Conservation (phyloP, 164 flowering plant genomes). For the Aristolochia californica region DNA sequence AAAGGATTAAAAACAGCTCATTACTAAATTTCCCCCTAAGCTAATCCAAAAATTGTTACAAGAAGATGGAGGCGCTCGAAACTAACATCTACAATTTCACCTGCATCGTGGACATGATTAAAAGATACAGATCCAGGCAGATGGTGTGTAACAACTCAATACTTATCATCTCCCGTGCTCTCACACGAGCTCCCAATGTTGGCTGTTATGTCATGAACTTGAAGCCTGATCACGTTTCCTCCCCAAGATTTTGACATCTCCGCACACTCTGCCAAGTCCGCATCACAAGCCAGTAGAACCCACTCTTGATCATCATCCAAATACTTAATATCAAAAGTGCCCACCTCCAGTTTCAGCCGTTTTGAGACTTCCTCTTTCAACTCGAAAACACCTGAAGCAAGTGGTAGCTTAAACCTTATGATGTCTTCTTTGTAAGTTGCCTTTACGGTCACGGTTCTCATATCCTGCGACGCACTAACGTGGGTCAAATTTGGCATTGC, state of each 20-base stretch:
- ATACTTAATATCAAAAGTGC: constrained; percentile 77
- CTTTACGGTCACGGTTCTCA: constrained; percentile 53
- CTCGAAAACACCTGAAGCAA: constrained; percentile 40
- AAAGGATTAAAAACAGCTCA: neutral
- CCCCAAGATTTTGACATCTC: constrained; percentile 57
- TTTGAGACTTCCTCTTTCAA: constrained; percentile 80
- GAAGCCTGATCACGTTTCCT: constrained; percentile 47
- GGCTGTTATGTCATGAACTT: constrained; percentile 44
- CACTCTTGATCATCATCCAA: constrained; percentile 84
- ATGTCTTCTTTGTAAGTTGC: constrained; percentile 74
- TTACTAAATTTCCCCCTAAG: constrained; percentile 5
- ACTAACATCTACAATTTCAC: constrained; percentile 17
- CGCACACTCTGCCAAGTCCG: constrained; percentile 77
- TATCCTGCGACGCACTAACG: constrained; percentile 28
- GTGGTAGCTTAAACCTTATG: constrained; percentile 54
- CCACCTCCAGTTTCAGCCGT: constrained; percentile 72
- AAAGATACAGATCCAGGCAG: neutral
- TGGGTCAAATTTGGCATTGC: constrained; percentile 10
- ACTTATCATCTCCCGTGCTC: constrained; percentile 49
- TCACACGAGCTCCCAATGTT: constrained; percentile 88
- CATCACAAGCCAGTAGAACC: constrained; percentile 76
- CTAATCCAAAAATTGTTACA: constrained; percentile 11
- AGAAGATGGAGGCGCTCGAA: constrained; percentile 14
- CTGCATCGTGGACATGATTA: constrained; percentile 4
- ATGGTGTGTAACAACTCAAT: too few species aligned